Conservation (phyloP, 108 stramenopile genomes). For the Skeletonema costatum region DNA sequence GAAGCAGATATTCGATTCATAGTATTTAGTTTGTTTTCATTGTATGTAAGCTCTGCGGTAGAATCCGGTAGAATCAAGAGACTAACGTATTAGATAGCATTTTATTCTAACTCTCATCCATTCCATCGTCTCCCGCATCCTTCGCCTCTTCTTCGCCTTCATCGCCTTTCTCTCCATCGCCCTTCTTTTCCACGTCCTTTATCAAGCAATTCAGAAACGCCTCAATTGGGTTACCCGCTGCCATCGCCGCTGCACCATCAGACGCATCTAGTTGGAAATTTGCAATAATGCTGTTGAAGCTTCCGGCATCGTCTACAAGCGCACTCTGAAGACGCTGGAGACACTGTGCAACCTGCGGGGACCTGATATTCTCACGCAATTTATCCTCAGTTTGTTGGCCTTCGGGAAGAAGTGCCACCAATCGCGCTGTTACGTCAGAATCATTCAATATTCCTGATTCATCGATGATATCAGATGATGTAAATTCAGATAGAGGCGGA, state of each 20-base stretch:
- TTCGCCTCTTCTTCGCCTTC: slow-evolving; percentile 14
- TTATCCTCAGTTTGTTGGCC: slow-evolving; percentile 58
- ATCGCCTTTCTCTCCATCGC: slow-evolving; percentile 16
- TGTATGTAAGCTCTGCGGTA: background rate
- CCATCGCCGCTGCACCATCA: slow-evolving; percentile 64
- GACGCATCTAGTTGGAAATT: slow-evolving; percentile 78
- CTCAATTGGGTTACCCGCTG: slow-evolving; percentile 69
- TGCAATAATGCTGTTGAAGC: slow-evolving; percentile 74
- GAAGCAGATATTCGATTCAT: background rate
- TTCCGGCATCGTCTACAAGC: slow-evolving; percentile 63
- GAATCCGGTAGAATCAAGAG: background rate
- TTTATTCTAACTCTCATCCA: slow-evolving; percentile 9
- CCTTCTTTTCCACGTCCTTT: slow-evolving; percentile 57
- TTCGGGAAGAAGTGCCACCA: slow-evolving; percentile 75
- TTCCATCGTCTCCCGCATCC: slow-evolving; percentile 1
- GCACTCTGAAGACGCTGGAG: slow-evolving; percentile 68
- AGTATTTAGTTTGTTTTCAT: background rate
- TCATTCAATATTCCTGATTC: slow-evolving; percentile 57
- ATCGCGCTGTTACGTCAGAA: slow-evolving; percentile 49
- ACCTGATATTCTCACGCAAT: slow-evolving; percentile 69
- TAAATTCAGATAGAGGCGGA: slow-evolving; percentile 69
- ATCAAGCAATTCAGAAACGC: slow-evolving; percentile 74
- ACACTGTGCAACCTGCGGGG: slow-evolving; percentile 78
- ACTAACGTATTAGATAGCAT: background rate
- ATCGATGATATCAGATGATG: slow-evolving; percentile 51